phyloP scores from a whole-genome alignment of 2,329 filamentous ascomycete genomes.

The Pseudocercospora crystallina region DNA sequence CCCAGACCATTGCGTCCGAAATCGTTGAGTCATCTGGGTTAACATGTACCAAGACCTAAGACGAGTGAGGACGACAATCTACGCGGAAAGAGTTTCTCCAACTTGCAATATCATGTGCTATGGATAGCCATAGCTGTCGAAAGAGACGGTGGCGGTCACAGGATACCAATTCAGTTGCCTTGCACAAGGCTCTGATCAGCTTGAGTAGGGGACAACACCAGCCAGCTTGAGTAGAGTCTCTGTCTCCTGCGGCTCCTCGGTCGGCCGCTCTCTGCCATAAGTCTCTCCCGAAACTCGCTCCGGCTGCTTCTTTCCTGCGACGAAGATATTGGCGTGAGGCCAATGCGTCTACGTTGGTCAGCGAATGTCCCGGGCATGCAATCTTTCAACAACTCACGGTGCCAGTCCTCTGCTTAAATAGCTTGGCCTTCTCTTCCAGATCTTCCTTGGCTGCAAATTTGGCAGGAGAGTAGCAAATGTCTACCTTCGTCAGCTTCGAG shows the following conservation, averaged over 20 bases:
- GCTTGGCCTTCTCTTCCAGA: slow-evolving; percentile 11
- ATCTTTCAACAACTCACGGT: neutral
- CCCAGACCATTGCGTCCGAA: no score
- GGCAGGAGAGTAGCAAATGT: slow-evolving; percentile 19
- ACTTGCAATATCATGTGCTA: no score
- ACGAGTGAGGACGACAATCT: no score
- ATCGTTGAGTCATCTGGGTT: no score
- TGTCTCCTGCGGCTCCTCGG: slow-evolving; percentile 20
- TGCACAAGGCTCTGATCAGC: no score
- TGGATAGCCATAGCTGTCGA: no score
- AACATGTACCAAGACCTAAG: no score
- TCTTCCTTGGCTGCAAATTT: slow-evolving; percentile 11
- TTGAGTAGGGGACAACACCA: slow-evolving; percentile 12
- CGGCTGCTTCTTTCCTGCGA: slow-evolving; percentile 13
- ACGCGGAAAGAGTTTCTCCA: no score
- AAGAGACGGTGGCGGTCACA: no score
- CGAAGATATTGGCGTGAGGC: slow-evolving; percentile 16
- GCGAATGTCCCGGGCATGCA: no score
- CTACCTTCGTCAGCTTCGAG: neutral
- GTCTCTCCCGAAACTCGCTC: no score
- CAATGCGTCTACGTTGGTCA: neutral
- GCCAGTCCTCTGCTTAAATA: slow-evolving; percentile 10
- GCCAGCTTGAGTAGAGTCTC: slow-evolving; percentile 17
- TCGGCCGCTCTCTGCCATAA: slow-evolving; percentile 14
- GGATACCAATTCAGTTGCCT: no score